Percentiles rank a stretch among this genome's conserved stretches.
Conservation (phyloP, 495 filamentous ascomycete species). For the Margaritispora aquatica region DNA sequence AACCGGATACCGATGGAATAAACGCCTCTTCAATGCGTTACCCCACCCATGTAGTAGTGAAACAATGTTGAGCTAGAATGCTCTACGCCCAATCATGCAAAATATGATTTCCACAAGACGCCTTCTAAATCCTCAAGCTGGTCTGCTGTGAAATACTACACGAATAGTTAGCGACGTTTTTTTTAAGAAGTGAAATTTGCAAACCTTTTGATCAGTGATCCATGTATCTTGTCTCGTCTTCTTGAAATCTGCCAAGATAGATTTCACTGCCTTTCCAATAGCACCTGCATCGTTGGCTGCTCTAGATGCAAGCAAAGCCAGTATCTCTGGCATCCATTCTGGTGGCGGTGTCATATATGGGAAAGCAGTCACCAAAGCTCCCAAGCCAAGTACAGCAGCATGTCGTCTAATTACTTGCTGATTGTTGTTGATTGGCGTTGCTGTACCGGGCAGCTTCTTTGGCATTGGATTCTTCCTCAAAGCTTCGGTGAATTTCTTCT, state of each 20-base stretch:
- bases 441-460: conserved; percentile 54
- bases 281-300: conserved; percentile 86
- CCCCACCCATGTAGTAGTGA: neutral
- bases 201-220: conserved; percentile 94
- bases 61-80: neutral
- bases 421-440: conserved; percentile 71
- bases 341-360: conserved; percentile 92
- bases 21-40: neutral
- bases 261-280: conserved; percentile 97
- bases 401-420: conserved; percentile 76
- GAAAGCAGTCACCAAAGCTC: conserved; percentile 91
- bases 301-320: conserved; percentile 77
- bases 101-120: conserved; percentile 99
- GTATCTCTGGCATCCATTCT: conserved; percentile 85
- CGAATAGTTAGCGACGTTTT: conserved; percentile 25
- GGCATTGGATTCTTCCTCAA: conserved; percentile 79
- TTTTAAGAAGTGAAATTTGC: conserved; percentile 11
- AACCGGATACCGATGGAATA: neutral
- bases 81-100: conserved; percentile 54
- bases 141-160: conserved; percentile 81
- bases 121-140: conserved; percentile 94
- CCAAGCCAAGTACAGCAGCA: conserved; percentile 87
- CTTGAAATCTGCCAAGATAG: conserved; percentile 93
- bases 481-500: conserved; percentile 69
- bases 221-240: conserved; percentile 99